Evolutionary conservation across 345 rosid species (phyloP).

Genomic region (Rhodamnia argentea): DNA sequence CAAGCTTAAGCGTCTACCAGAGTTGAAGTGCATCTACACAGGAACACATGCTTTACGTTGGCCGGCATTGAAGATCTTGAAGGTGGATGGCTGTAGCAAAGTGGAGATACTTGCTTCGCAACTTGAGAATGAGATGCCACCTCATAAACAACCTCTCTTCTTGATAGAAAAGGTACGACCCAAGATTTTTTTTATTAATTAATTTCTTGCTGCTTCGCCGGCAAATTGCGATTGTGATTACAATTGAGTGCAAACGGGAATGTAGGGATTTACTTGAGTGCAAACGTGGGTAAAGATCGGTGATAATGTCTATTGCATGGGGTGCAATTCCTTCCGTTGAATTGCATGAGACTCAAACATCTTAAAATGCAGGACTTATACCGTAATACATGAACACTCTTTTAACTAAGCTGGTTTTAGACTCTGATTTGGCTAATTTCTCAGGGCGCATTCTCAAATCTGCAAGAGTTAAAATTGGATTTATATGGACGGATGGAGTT

Average conservation of each 20-base stretch:
- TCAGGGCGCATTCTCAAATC: background rate
- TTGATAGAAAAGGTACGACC: background rate
- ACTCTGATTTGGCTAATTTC: background rate
- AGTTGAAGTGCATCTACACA: background rate
- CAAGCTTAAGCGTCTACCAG: rapidly evolving
- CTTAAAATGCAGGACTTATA: background rate
- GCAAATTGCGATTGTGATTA: background rate
- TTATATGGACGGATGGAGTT: background rate
- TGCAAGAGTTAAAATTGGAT: background rate
- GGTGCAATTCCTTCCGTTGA: background rate
- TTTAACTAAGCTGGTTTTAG: background rate
- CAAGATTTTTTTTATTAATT: background rate
- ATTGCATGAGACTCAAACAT: background rate
- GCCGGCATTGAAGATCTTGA: background rate
- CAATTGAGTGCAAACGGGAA: background rate
- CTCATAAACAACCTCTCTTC: background rate
- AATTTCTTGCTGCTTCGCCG: too few relatives aligned
- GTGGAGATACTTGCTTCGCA: background rate
- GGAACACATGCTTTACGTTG: background rate
- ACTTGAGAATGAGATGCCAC: rapidly evolving
- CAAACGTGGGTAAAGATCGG: background rate
- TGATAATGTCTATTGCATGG: background rate
- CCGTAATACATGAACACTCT: background rate
- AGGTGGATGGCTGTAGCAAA: rapidly evolving
- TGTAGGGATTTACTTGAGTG: background rate